phyloP scores from a whole-genome alignment of 345 rosid genomes.

The Streptanthus diversifolius region DNA sequence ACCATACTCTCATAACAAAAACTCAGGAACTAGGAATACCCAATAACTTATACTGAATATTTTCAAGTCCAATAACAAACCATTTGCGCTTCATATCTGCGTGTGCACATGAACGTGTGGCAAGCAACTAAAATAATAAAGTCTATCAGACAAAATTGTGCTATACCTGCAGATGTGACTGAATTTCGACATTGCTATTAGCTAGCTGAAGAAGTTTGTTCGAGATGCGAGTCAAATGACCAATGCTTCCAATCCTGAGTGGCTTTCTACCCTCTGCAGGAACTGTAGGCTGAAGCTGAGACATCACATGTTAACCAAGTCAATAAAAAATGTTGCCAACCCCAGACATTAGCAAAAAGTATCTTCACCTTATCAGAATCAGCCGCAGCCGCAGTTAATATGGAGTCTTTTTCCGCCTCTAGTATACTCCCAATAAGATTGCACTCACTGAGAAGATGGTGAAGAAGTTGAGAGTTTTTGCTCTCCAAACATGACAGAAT shows the following conservation, averaged over 20 bases:
- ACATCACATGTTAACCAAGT: constrained; percentile 23
- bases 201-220: constrained; percentile 81
- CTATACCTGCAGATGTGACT: constrained; percentile 65
- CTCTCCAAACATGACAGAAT: constrained; percentile 78
- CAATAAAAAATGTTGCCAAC: constrained; percentile 17
- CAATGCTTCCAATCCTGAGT: constrained; percentile 79
- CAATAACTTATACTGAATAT: background rate
- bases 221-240: constrained; percentile 80
- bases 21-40: background rate
- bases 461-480: constrained; percentile 56
- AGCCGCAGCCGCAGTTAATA: constrained; percentile 42
- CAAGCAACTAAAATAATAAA: background rate
- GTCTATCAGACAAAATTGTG: background rate
- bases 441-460: constrained; percentile 72
- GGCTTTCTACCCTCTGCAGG: constrained; percentile 64
- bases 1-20: background rate
- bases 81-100: constrained; percentile 2
- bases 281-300: constrained; percentile 60
- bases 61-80: background rate
- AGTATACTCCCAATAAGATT: constrained; percentile 68
- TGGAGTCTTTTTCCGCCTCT: constrained; percentile 58
- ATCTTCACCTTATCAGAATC: constrained; percentile 57
- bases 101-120: constrained; percentile 5
- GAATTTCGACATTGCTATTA: constrained; percentile 55
- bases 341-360: constrained; percentile 4